Conservation (phyloP, 2,329 filamentous ascomycete species). For the Chrysosporium queenslandicum region DNA sequence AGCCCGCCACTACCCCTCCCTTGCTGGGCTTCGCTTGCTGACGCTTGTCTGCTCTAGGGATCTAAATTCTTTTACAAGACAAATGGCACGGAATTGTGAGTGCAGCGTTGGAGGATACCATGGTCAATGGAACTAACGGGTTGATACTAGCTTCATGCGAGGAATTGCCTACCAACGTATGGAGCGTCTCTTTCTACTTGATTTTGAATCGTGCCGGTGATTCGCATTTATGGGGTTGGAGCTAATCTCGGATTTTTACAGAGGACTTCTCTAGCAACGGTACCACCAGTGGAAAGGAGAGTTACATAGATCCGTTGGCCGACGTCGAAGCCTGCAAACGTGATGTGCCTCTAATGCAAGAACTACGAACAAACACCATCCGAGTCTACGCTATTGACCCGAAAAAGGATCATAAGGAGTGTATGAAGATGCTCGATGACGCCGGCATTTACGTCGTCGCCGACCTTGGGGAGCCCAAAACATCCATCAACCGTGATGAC, state of each 20-base stretch:
- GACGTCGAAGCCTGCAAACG: slow-evolving; percentile 63
- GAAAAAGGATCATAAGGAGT: slow-evolving; percentile 62
- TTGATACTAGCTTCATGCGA: slow-evolving; percentile 59
- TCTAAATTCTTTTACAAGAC: slow-evolving; percentile 85
- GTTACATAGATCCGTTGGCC: slow-evolving; percentile 75
- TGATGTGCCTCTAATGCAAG: slow-evolving; percentile 69
- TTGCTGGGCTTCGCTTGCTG: neutral
- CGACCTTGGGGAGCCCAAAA: slow-evolving; percentile 70
- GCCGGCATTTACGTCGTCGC: slow-evolving; percentile 93
- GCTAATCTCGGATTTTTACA: slow-evolving; percentile 19
- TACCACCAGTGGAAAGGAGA: slow-evolving; percentile 42
- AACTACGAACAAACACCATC: slow-evolving; percentile 82
- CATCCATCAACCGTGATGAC: slow-evolving; percentile 74
- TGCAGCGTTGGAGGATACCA: slow-evolving; percentile 14
- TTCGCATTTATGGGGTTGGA: neutral
- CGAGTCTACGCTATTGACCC: slow-evolving; percentile 92
- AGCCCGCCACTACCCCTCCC: slow-evolving; percentile 1
- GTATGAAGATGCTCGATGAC: slow-evolving; percentile 72
- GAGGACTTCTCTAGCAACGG: slow-evolving; percentile 52
- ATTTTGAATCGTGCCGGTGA: neutral
- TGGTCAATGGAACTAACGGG: slow-evolving; percentile 15
- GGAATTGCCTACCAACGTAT: slow-evolving; percentile 84
- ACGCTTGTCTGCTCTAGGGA: slow-evolving; percentile 41
- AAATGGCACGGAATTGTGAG: slow-evolving; percentile 61
- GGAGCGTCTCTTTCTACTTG: slow-evolving; percentile 15